Evolutionary conservation across 352 stramenopile genomes (phyloP), one percentile per base, ranked within the genome.

Genomic region (Globisporangium ultimum): DNA sequence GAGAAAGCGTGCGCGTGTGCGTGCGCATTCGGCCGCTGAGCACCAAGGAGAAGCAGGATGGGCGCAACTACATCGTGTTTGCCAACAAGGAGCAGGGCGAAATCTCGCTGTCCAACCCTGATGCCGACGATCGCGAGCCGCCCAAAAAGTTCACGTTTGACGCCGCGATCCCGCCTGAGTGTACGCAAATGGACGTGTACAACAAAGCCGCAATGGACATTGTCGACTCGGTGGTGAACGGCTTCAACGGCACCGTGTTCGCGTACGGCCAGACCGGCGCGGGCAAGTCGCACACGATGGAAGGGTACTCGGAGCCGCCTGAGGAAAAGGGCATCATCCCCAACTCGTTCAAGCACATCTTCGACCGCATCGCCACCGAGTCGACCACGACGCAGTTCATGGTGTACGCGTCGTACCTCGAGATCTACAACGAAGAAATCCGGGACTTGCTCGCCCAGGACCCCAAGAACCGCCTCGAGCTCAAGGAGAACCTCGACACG

Each of bases 341-440:
- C 18, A 86, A 90, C 66, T 93, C 84, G 22, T 95, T 96, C 64
- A 89, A 92, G 53, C 88, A 96, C 78, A 87, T 96, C 20, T 96
- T 96, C 61, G 87, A 94, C 63, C 88, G 89, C 56, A 74, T 92
- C 38, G 80, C 83, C 14, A 93, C 91, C 59, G 87, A 83, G 13
- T 28, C 24, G 24, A 89, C 88, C 38, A 95, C 96, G 64, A 96
- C 97, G 53, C 95, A 98, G 64, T 98, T 98, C 64, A 78, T 99
- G 22, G 96, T 99, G 21, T 84, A 94, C 42, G 89, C 95, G 41
- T 97, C 85, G 13, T 98, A 98, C 64, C 78, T 98, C 34, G 96
- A 99, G 72, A 98, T 99, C 65, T 99, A 99, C 78, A 98, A 98
- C 65, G 96, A 99, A 78, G 93, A 99, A 66, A 98, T 98, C 63